Conservation (phyloP, 805 yeast species). For the Starmerella stigmatis region DNA sequence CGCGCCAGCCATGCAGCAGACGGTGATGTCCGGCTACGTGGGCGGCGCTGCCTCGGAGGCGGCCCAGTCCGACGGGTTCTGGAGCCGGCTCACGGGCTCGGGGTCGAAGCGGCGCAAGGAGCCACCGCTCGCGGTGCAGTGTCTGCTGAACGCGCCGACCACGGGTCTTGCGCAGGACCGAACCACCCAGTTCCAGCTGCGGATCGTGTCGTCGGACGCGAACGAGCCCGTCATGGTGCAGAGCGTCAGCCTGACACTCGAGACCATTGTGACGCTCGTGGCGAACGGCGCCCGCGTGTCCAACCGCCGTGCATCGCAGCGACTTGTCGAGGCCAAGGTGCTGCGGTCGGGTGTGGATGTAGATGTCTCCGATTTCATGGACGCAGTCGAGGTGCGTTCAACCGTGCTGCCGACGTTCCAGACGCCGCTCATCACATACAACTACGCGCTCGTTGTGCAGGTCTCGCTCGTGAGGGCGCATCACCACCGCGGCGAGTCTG, state of each 20-base stretch:
- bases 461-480: neutral
- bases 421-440: slow-evolving; percentile 7
- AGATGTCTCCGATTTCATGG: slow-evolving; percentile 5
- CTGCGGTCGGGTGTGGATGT: slow-evolving; percentile 6
- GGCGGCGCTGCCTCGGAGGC: neutral
- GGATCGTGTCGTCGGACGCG: neutral
- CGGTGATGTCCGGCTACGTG: slow-evolving; percentile 4
- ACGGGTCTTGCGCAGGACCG: slow-evolving; percentile 10
- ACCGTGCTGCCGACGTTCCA: slow-evolving; percentile 8
- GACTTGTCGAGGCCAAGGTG: slow-evolving; percentile 7
- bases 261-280: slow-evolving; percentile 7
- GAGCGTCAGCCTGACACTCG: slow-evolving; percentile 1
- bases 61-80: neutral
- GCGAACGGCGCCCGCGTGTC: neutral
- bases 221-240: slow-evolving; percentile 9
- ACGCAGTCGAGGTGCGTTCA: neutral
- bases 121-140: slow-evolving; percentile 9
- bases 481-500: slow-evolving; percentile 4
- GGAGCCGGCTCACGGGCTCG: slow-evolving; percentile 1
- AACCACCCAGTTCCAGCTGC: slow-evolving; percentile 1
- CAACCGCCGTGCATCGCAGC: slow-evolving; percentile 2
- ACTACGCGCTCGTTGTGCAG: slow-evolving; percentile 2
- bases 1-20: neutral
- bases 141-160: slow-evolving; percentile 1
- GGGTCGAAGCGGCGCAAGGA: slow-evolving; percentile 1